Percentiles rank a stretch among this genome's conserved stretches.
Evolutionary conservation across 176 grass and related monocot species (phyloP).

Genomic region (Canna indica): DNA sequence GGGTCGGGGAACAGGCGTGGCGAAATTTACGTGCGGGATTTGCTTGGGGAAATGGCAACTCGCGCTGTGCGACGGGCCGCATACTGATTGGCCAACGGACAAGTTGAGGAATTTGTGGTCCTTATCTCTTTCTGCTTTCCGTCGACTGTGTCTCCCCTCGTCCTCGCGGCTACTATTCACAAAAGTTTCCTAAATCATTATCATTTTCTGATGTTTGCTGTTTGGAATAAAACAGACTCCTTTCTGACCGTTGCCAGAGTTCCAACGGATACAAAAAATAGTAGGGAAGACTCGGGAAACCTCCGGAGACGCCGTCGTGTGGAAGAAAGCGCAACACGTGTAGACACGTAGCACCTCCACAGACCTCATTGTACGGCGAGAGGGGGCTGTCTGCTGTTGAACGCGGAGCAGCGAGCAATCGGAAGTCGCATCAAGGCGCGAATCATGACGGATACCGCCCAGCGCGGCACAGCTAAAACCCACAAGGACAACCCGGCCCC

Average conservation of each 20-base stretch:
- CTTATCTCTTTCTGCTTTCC: background rate
- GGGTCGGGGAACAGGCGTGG: background rate
- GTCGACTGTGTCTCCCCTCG: background rate
- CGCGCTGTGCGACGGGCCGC: background rate
- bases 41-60: background rate
- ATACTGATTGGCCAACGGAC: background rate
- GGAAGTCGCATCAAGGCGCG: background rate
- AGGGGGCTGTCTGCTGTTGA: background rate
- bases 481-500: background rate
- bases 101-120: background rate
- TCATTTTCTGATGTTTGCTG: too few relatives aligned
- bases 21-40: conserved; percentile 2
- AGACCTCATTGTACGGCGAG: background rate
- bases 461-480: background rate
- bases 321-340: background rate
- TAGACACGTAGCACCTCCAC: too few relatives aligned
- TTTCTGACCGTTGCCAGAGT: background rate
- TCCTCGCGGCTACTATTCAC: background rate
- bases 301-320: background rate
- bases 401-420: background rate
- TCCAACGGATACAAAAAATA: background rate
- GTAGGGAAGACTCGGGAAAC: background rate
- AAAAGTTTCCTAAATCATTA: background rate
- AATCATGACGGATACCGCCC: background rate
- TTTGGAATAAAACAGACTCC: background rate